Evolutionary conservation across 192 early-diverging fungal genomes (phyloP).

Genomic region (Helicostylum pulchrum): DNA sequence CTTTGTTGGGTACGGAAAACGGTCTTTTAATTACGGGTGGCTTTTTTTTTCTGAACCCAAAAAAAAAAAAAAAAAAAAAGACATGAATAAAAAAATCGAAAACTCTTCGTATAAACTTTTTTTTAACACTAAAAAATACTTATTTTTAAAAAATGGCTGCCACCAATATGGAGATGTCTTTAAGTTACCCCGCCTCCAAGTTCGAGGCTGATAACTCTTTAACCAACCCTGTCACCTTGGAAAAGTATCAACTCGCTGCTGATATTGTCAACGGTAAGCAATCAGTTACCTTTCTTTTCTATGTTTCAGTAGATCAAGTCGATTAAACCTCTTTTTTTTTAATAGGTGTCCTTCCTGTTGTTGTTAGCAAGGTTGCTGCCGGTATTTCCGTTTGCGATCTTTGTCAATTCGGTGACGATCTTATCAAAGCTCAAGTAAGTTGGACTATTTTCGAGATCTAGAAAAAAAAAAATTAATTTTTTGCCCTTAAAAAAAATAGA

Average conservation of each 20-base stretch:
- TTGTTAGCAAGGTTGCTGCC: conserved; percentile 48
- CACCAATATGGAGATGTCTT: conserved; percentile 31
- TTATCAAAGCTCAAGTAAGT: conserved; percentile 56
- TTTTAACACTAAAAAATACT: not conserved
- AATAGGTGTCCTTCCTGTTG: conserved; percentile 55
- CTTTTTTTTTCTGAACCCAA: not conserved
- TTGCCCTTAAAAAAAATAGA: conserved; percentile 31
- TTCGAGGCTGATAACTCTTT: conserved; percentile 65
- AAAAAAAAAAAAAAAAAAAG: conserved; percentile 15
- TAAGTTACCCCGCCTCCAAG: conserved; percentile 40
- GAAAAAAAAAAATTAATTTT: conserved; percentile 6
- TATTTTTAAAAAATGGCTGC: conserved; percentile 15
- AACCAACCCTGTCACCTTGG: conserved; percentile 57
- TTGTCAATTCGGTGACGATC: conserved; percentile 65
- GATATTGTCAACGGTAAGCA: conserved; percentile 71
- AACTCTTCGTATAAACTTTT: not conserved
- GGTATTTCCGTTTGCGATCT: conserved; percentile 62
- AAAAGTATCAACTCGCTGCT: conserved; percentile 73
- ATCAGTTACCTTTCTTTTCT: not conserved
- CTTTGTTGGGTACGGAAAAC: not conserved
- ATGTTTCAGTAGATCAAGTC: not conserved
- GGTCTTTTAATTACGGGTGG: not conserved
- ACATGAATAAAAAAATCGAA: not conserved
- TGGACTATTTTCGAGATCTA: not conserved
- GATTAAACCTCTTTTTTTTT: not conserved